Evolutionary conservation across 2,329 filamentous ascomycete genomes (phyloP), one percentile per base, ranked within the genome.

Genomic region (Coccinonectria pachysandricola): DNA sequence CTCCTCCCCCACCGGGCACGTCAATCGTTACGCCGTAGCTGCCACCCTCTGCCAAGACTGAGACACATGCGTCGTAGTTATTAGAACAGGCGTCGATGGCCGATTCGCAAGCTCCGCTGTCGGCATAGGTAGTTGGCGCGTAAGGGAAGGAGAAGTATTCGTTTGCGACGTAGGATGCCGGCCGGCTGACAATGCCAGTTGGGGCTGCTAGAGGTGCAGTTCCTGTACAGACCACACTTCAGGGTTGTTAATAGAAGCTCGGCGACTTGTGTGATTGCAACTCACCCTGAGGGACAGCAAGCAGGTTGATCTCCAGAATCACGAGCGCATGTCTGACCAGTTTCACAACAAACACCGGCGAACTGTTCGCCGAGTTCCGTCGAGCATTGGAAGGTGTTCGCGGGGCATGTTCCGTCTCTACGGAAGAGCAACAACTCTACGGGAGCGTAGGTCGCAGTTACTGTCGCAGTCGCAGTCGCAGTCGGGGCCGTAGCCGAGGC

Each of bases 131-230:
- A 1, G 65, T 71, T 23, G 59, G 52, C 26, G 73, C 60, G 42
- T 69, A 68, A 2, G 72, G 72, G 46, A 75, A 77, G 8, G 66
- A 61, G 46, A 75, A 77, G 49, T 67, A 75, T 14, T 55, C 39
- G 45, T 77, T 76, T 21, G 60, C 50, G 11, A 76, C 68, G 43
- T 62, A 72, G 17, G 68, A 69, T 12, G 56, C 55, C 2, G 53
- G 43, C 12, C 52, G 49, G 3, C 59, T 57, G 8, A 56, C 52
- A 38, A 15, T 48, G 15, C 37, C 44, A 8, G 50, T 50, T 7
- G 56, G 46, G 3, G 59, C 55, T 6, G 53, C 51, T 10, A 49
- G 45, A 3, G 64, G 62, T n/a, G 65, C 67, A 15, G 60, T 60
- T 24, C 68, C 68, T n/a, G 68, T 73, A 41, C 68, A 73, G 12